Evolutionary conservation across 331 rosid species (phyloP), one percentile per base, ranked within the genome.

Genomic region (Acacia concinna): DNA sequence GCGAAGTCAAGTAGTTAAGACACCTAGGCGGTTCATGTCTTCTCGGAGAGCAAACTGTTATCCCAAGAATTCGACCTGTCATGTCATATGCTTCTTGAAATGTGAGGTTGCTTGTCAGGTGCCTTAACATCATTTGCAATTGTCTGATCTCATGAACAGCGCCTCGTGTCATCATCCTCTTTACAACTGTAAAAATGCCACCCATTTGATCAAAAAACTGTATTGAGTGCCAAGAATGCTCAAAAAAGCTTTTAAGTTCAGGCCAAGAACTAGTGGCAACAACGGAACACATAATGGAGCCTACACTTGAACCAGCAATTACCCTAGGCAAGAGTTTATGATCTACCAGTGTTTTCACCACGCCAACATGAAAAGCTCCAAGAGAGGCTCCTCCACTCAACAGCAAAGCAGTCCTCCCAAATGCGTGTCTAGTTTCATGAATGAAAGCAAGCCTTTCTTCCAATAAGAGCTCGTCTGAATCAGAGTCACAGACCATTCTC

Each of bases 11-110:
- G 90, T 95, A 95, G 87, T 95, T 95, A 56, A 95, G 99, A 86
- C 99, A 95, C 86, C 99, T 91, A 38, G 98, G 99, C 1, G 98
- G 99, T 66, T 96, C 99, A n/a, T 96, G 99, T 90, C 89, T 96
- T 87, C 99, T 89, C 0, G 98, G 96, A n/a, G 98, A 96, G 79
- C 98, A 96, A 83, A 96, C 99, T 17, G 98, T 93, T 77, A 96
- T 96, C 81, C 97, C 99, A 54, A 96, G 96, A 84, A 93, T 84
- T 81, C 97, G 89, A 70, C 99, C 99, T 21, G 98, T 93, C 97
- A 96, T 91, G 82, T 96, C 99, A 79, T 93, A 96, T 31, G 99
- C 98, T 84, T 96, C 99, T 86, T 96, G 99, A 78, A 96, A 96
- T 4, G 99, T 96, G 72, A 96, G 97, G 77, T 93, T 93, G 85